Evolutionary conservation across 805 yeast species (phyloP), one percentile per base, ranked within the genome.

Genomic region (Yarrowia divulgata): DNA sequence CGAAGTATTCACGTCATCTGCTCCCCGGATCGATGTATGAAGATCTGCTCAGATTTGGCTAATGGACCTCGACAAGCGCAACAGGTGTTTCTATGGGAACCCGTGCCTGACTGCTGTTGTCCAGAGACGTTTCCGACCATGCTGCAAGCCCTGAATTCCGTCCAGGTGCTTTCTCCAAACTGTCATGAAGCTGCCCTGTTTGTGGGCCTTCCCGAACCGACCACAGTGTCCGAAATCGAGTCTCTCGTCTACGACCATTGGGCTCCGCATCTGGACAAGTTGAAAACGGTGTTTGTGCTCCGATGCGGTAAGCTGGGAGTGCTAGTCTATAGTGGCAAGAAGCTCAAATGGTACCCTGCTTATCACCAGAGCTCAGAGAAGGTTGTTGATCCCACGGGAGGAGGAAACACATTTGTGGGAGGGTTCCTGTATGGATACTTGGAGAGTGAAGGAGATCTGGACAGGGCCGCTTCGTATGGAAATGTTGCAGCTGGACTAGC

Each of bases 361-460:
- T 94, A 89, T 77, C 97, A 93, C 16, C 45, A 37, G 18, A 62
- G 69, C 23, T 72, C 73, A 10, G 73, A 74, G 3, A 76, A 77
- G 60, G 93, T 93, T 0, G 81, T 90, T 1, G 98, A 93, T 77
- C 96, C 97, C 2, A 93, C 98, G 0, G 98, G 98, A 0, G 97
- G 97, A 18, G 98, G 98, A 0, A 96, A 93, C 75, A 84, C 97
- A 0, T 93, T 90, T 75, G 85, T 91, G 66, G 98, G 97, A 0
- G 97, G 90, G 0, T 85, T 92, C 69, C 85, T 88, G 10, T 79
- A 88, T 1, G 95, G 88, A 0, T 86, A 84, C 72, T 79, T 84
- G 0, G 58, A 54, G 12, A 40, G 66, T 8, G 64, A 64, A 78
- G 86, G 71, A 49, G 78, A 39, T 78, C 81, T 45, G 80, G 85